Percentiles rank a stretch among this genome's conserved stretches.
Evolutionary conservation across 768 basidiomycete genomes (phyloP).

Genomic region (Tylopilus plumbeoviolaceoides): DNA sequence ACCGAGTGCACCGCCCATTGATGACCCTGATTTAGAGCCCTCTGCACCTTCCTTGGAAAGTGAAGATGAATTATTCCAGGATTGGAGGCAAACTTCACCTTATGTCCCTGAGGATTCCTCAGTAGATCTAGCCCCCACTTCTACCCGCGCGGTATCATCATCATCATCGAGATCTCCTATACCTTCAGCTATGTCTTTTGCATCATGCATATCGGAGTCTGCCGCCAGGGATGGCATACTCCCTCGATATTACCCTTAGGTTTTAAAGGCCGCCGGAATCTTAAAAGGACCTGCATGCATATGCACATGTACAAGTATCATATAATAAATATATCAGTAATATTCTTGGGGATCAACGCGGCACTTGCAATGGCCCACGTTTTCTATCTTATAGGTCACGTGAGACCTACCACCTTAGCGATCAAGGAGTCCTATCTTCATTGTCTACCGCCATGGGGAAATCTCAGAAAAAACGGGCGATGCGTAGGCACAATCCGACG

Average conservation of each 20-base stretch:
- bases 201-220: slow-evolving; percentile 3
- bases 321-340: slow-evolving; percentile 24
- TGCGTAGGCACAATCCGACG: slow-evolving; percentile 90
- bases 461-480: slow-evolving; percentile 80
- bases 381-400: slow-evolving; percentile 9
- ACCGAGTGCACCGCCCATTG: slow-evolving; percentile 33
- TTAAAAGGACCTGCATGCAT: slow-evolving; percentile 9
- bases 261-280: slow-evolving; percentile 2
- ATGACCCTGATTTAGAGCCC: slow-evolving; percentile 33
- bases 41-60: slow-evolving; percentile 42
- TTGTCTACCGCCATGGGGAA: slow-evolving; percentile 69
- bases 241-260: slow-evolving; percentile 28
- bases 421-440: neutral
- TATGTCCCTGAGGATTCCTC: neutral
- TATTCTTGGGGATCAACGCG: slow-evolving; percentile 8
- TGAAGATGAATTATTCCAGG: slow-evolving; percentile 18
- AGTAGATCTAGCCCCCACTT: slow-evolving; percentile 4
- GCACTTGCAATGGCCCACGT: neutral
- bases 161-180: neutral
- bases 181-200: neutral
- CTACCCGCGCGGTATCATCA: neutral
- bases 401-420: neutral
- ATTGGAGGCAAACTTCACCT: slow-evolving; percentile 19
- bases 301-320: slow-evolving; percentile 24
- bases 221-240: slow-evolving; percentile 17